Conservation (phyloP, 23 red algal species). For the Cyanidium caldarium region DNA sequence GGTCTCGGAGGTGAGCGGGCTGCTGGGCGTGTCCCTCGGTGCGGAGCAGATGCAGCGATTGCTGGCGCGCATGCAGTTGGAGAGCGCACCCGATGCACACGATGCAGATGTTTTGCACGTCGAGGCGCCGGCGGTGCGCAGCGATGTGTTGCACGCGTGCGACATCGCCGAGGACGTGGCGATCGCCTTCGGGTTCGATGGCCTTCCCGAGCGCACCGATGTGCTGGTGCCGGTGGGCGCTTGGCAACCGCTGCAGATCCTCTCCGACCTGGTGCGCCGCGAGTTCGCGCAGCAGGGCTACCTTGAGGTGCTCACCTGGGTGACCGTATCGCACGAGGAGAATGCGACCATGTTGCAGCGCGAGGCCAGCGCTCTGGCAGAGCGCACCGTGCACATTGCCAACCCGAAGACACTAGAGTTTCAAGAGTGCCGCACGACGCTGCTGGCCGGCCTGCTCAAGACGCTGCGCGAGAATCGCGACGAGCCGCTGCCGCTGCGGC, state of each 20-base stretch:
- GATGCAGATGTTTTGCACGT: neutral
- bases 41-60: conserved; percentile 29
- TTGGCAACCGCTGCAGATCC: conserved; percentile 43
- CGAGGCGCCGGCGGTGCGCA: conserved; percentile 44
- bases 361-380: conserved; percentile 8
- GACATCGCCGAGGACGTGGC: conserved; percentile 91
- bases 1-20: conserved; percentile 29
- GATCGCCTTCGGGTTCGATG: conserved; percentile 74
- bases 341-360: conserved; percentile 58
- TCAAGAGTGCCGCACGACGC: conserved; percentile 57
- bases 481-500: conserved; percentile 56
- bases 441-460: conserved; percentile 77
- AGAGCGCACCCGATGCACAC: neutral
- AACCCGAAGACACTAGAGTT: conserved; percentile 98
- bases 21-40: conserved; percentile 41
- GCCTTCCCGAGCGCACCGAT: conserved; percentile 41
- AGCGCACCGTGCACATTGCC: conserved; percentile 45
- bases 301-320: conserved; percentile 95
- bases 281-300: conserved; percentile 87
- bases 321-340: conserved; percentile 87
- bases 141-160: conserved; percentile 80
- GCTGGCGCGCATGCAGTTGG: conserved; percentile 60
- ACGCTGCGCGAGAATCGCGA: conserved; percentile 91
- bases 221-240: conserved; percentile 39
- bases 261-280: conserved; percentile 64